Evolutionary conservation across 2,329 filamentous ascomycete genomes (phyloP).

Genomic region (Calycina herbarum): DNA sequence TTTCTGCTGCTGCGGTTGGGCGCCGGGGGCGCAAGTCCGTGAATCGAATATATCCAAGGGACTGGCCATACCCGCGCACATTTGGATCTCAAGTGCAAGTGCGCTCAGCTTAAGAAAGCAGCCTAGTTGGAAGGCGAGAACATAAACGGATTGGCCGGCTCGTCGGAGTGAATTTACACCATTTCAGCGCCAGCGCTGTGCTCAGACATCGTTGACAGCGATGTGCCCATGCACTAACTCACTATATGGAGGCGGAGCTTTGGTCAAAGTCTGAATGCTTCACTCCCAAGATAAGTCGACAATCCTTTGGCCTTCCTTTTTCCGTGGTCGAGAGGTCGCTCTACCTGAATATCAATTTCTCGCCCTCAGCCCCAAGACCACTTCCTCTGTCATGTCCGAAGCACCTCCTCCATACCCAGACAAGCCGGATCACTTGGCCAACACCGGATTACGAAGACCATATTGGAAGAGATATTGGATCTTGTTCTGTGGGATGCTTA

Average conservation of each 20-base stretch:
- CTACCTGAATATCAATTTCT: background rate
- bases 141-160: too few species aligned
- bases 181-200: too few species aligned
- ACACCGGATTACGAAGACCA: background rate
- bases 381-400: background rate
- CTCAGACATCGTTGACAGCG: too few species aligned
- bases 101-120: background rate
- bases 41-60: too few species aligned
- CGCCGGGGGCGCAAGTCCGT: too few species aligned
- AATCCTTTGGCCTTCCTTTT: background rate
- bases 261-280: background rate
- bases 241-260: too few species aligned
- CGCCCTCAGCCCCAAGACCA: background rate
- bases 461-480: constrained; percentile 5
- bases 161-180: too few species aligned
- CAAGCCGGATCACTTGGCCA: background rate
- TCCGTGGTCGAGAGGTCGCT: too few species aligned
- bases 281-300: background rate
- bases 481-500: background rate
- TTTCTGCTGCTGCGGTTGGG: too few species aligned
- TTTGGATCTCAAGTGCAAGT: background rate
- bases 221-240: too few species aligned
- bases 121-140: too few species aligned
- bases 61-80: background rate
- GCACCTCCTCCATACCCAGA: background rate